Conservation (phyloP, 2,329 filamentous ascomycete species). For the Gnomoniopsis smithogilvyi region DNA sequence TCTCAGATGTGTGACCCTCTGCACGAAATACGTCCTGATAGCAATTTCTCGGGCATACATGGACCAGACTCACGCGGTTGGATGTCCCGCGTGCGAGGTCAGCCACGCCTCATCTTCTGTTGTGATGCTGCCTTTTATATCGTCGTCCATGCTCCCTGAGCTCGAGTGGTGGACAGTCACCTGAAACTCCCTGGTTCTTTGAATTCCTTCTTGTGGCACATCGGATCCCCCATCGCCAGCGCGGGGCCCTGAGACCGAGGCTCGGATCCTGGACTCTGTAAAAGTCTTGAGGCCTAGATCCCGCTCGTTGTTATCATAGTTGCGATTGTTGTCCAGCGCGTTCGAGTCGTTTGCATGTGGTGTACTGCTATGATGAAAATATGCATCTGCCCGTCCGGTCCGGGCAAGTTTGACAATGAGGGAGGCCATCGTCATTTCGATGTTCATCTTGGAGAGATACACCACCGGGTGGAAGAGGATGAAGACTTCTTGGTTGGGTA, state of each 20-base stretch:
- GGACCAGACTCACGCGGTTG: not conserved
- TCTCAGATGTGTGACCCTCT: no score
- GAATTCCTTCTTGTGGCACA: not conserved
- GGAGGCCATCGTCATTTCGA: constrained; percentile 18
- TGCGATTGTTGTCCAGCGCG: not conserved
- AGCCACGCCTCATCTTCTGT: constrained; percentile 9
- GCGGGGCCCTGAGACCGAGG: constrained; percentile 5
- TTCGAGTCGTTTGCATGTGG: not conserved
- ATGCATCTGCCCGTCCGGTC: not conserved
- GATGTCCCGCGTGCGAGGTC: constrained; percentile 9
- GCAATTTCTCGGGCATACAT: no score
- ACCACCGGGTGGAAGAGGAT: constrained; percentile 15
- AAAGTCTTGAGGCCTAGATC: constrained; percentile 11
- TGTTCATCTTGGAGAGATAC: constrained; percentile 12
- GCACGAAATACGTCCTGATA: no score
- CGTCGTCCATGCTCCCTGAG: constrained; percentile 6
- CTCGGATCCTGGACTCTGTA: constrained; percentile 9
- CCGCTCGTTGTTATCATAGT: constrained; percentile 2
- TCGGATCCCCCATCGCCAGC: not conserved
- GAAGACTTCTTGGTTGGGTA: constrained; percentile 29
- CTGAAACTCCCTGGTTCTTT: constrained; percentile 12
- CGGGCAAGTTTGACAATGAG: constrained; percentile 17
- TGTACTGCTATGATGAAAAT: constrained; percentile 4
- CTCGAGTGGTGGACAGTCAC: constrained; percentile 12
- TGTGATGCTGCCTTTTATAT: not conserved